Conservation (phyloP, 2,329 filamentous ascomycete genomes). For the Fusarium poae region DNA sequence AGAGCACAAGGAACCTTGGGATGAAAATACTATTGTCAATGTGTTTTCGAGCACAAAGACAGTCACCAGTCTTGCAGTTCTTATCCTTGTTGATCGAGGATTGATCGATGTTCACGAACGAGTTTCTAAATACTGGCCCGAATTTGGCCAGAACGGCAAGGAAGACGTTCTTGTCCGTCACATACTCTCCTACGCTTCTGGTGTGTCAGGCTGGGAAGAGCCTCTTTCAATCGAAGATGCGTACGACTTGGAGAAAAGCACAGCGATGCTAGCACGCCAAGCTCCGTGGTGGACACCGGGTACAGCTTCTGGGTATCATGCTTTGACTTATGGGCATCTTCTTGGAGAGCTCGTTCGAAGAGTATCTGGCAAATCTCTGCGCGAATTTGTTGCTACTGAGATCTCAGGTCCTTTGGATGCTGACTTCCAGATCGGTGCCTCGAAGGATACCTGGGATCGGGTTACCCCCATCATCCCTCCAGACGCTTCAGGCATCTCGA, state of each 20-base stretch:
- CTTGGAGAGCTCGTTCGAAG: not conserved
- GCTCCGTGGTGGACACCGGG: conserved; percentile 15
- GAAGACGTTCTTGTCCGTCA: conserved; percentile 14
- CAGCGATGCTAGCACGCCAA: not conserved
- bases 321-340: not conserved
- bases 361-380: not conserved
- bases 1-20: not conserved
- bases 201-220: conserved; percentile 15
- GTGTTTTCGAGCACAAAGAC: conserved; percentile 34
- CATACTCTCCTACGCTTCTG: conserved; percentile 15
- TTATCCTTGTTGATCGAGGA: conserved; percentile 27
- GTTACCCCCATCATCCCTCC: not conserved
- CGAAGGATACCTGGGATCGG: not conserved
- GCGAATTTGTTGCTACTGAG: not conserved
- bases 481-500: not conserved
- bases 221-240: not conserved
- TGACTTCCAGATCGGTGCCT: conserved; percentile 16
- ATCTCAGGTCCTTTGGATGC: not conserved
- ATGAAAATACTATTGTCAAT: conserved; percentile 10
- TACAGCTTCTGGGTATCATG: not conserved
- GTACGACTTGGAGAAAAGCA: not conserved
- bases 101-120: not conserved
- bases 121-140: conserved; percentile 33
- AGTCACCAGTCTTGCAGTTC: conserved; percentile 28
- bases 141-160: conserved; percentile 32